These are phyloP conservation scores for Metschnikowia continentalis DNA, from an alignment of 805 yeast genomes.

Conservation along the genomic window DNA sequence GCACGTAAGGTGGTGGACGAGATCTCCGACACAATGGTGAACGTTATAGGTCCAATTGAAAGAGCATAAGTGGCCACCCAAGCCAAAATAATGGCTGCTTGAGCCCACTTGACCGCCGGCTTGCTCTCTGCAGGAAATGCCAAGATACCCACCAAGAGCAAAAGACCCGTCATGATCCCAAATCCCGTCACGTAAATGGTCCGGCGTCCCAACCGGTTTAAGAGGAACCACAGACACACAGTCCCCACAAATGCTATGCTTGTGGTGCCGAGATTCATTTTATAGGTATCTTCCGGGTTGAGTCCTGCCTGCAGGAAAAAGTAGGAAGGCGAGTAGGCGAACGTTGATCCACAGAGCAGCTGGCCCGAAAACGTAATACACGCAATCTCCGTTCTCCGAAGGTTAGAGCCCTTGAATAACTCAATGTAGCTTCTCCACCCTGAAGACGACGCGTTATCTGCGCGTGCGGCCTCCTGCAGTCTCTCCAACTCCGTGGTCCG, in stretches of 20 bases:
- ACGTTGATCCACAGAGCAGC: slow-evolving; percentile 9
- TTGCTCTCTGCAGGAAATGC: slow-evolving; percentile 17
- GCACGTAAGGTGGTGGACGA: slow-evolving; percentile 12
- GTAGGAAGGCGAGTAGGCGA: slow-evolving; percentile 10
- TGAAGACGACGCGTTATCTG: slow-evolving; percentile 10
- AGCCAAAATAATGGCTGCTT: slow-evolving; percentile 18
- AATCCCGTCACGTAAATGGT: slow-evolving; percentile 7
- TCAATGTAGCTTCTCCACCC: slow-evolving; percentile 24
- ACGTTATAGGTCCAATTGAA: slow-evolving; percentile 11
- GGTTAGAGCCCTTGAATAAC: slow-evolving; percentile 6
- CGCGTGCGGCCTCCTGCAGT: slow-evolving; percentile 26
- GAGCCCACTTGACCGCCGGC: slow-evolving; percentile 20
- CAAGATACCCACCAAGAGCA: slow-evolving; percentile 8
- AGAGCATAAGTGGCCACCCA: slow-evolving; percentile 11
- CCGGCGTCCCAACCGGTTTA: slow-evolving; percentile 6
- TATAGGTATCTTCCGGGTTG: slow-evolving; percentile 6
- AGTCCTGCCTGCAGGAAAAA: slow-evolving; percentile 13
- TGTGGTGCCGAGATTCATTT: slow-evolving; percentile 10
- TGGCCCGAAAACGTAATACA: slow-evolving; percentile 11
- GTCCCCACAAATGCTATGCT: slow-evolving; percentile 10
- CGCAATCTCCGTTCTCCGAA: slow-evolving; percentile 9
- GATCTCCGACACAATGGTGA: slow-evolving; percentile 9
- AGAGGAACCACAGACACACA: slow-evolving; percentile 8
- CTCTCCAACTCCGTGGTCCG: slow-evolving; percentile 29
- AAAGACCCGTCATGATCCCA: slow-evolving; percentile 1